phyloP scores from a whole-genome alignment of 1,284 basidiomycete genomes.

The Thecaphora thlaspeos region DNA sequence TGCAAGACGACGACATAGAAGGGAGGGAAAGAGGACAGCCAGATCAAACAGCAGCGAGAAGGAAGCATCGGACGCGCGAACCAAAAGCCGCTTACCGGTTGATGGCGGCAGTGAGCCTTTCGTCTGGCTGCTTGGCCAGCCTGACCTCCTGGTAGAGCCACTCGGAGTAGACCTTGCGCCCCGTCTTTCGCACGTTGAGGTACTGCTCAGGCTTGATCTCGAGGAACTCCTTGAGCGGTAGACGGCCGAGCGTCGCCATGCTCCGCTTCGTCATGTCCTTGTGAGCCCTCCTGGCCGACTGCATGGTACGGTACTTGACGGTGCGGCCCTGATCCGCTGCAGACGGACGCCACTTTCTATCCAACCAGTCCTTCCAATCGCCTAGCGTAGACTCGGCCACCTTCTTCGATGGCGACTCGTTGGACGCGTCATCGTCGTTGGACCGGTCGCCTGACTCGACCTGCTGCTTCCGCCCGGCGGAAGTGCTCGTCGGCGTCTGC shows the following conservation, averaged over 20 bases:
- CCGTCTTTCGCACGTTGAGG: slow-evolving; percentile 36
- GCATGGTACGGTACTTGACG: slow-evolving; percentile 37
- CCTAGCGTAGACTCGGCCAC: slow-evolving; percentile 20
- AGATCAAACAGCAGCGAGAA: too few species aligned
- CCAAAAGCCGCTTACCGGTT: slow-evolving; percentile 8
- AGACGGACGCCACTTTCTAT: slow-evolving; percentile 25
- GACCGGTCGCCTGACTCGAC: too few species aligned
- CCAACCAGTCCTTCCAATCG: slow-evolving; percentile 35
- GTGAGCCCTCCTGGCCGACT: slow-evolving; percentile 27
- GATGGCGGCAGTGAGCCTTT: slow-evolving; percentile 36
- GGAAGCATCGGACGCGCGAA: too few species aligned
- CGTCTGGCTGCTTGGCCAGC: slow-evolving; percentile 40
- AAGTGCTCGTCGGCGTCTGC: background rate
- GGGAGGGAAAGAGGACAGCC: background rate
- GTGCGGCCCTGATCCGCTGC: slow-evolving; percentile 21
- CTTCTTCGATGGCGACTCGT: background rate
- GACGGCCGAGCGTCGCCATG: slow-evolving; percentile 38
- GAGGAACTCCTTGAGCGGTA: slow-evolving; percentile 41
- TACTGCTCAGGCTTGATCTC: slow-evolving; percentile 42
- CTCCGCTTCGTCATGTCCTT: slow-evolving; percentile 32
- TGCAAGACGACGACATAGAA: background rate
- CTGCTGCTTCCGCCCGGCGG: background rate
- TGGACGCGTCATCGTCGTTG: background rate
- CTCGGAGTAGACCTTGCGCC: slow-evolving; percentile 38
- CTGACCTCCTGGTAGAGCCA: slow-evolving; percentile 42